Evolutionary conservation across 805 yeast genomes (phyloP).

Genomic region (Starmera dryadoides): DNA sequence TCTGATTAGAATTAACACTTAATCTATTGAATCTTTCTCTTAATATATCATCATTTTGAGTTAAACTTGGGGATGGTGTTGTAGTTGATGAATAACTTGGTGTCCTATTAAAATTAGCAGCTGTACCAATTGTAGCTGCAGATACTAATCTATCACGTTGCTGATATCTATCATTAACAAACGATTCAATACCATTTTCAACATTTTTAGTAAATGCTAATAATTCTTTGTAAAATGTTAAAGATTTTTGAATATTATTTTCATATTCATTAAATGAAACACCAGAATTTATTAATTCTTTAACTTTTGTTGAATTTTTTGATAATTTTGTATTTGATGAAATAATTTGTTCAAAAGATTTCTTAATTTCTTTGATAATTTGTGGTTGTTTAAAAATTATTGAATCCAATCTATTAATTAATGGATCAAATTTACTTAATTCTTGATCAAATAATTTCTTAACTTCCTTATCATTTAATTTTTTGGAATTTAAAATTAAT

Average conservation of each 20-base stretch:
- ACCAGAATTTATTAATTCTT: slow-evolving; percentile 40
- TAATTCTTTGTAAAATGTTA: slow-evolving; percentile 50
- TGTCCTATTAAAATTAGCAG: too few species aligned
- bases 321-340: slow-evolving; percentile 35
- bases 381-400: slow-evolving; percentile 60
- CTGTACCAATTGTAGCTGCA: slow-evolving; percentile 2
- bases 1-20: too few species aligned
- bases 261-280: slow-evolving; percentile 51
- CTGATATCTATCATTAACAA: slow-evolving; percentile 16
- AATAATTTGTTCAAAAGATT: slow-evolving; percentile 38
- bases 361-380: slow-evolving; percentile 38
- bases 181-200: slow-evolving; percentile 14
- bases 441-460: slow-evolving; percentile 61
- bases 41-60: too few species aligned
- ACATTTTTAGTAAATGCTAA: slow-evolving; percentile 18
- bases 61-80: too few species aligned
- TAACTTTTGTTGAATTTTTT: slow-evolving; percentile 32
- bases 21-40: slow-evolving; percentile 14
- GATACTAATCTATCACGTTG: slow-evolving; percentile 14
- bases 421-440: slow-evolving; percentile 67
- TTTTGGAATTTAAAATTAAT: slow-evolving; percentile 57
- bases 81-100: too few species aligned
- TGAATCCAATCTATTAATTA: slow-evolving; percentile 57
- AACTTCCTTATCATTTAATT: slow-evolving; percentile 44
- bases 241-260: slow-evolving; percentile 55